These are phyloP conservation scores for Suillus bovinus DNA, from an alignment of 768 basidiomycete genomes.

Conservation along the genomic window DNA sequence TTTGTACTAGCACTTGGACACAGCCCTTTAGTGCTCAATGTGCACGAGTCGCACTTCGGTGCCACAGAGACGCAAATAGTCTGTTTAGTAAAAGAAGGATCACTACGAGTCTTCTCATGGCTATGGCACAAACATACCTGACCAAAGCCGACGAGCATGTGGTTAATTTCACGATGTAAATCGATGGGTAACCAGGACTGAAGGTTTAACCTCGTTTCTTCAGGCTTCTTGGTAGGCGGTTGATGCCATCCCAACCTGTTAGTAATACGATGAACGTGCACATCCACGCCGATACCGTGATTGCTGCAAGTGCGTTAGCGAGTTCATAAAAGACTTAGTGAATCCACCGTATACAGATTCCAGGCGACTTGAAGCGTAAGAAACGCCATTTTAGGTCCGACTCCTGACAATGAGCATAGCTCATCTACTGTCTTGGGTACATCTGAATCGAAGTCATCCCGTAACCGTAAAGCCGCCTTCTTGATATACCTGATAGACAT, in stretches of 20 bases:
- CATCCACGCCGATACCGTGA: constrained; percentile 92
- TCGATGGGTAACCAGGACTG: constrained; percentile 84
- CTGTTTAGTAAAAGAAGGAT: constrained; percentile 33
- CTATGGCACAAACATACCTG: constrained; percentile 49
- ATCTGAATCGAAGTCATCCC: constrained; percentile 76
- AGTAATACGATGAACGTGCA: constrained; percentile 94
- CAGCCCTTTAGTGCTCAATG: constrained; percentile 50
- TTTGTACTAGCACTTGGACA: constrained; percentile 65
- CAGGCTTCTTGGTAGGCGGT: constrained; percentile 79
- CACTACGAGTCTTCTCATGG: not conserved
- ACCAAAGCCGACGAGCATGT: constrained; percentile 81
- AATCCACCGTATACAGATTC: constrained; percentile 52
- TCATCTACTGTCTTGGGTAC: constrained; percentile 89
- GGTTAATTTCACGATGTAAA: constrained; percentile 75
- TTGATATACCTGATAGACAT: constrained; percentile 60
- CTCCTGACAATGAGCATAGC: constrained; percentile 83
- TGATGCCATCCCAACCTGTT: constrained; percentile 93
- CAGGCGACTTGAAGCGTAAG: constrained; percentile 81
- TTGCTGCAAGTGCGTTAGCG: constrained; percentile 49
- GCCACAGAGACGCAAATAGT: constrained; percentile 65
- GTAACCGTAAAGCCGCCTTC: constrained; percentile 65
- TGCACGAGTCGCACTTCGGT: constrained; percentile 66
- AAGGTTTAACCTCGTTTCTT: constrained; percentile 80
- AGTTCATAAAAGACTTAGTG: not conserved
- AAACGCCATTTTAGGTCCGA: constrained; percentile 98